Evolutionary conservation across 2,329 filamentous ascomycete genomes (phyloP), one percentile per base, ranked within the genome.

Genomic region (Beauveria bassiana): DNA sequence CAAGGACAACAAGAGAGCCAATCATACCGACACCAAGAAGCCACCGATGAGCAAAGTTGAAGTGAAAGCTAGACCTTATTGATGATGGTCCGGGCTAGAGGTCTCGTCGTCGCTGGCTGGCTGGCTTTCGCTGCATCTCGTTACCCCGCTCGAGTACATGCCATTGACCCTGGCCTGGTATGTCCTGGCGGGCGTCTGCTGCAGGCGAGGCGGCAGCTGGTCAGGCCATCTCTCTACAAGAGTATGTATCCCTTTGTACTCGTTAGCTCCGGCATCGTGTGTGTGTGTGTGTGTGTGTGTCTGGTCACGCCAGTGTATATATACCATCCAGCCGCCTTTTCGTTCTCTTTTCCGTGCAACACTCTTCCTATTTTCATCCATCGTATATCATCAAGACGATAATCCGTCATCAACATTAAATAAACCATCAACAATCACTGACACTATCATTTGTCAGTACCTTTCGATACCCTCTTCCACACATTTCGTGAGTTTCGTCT

Each of bases 101-200:
- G 20, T 3, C 24, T 49, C 46, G 14, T 49, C 46, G 16, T 26
- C 8, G 14, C 40, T 18, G 24, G 46, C 46, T 49, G 22, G 22
- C n/a, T 43, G 40, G 40, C 40, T 43, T 43, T 43, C 46, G 18
- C 24, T 45, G 52, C 52, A 43, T 55, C 52, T 22, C 52, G 6
- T 58, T 58, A 58, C 55, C 55, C 55, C 55, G 55, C 55, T 58
- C 55, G 26, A 8, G 43, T 47, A 57, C 54, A 57, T 57, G 42
- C 53, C 51, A 34, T 12, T 26, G 22, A 20, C n/a, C 31, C 31
- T 38, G 40, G 24, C 24, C 24, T 31, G 18, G 54, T 4, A 22
- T 43, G 22, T 38, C 34, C 14, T 40, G 50, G 38, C 52, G 40
- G 38, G 16, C 38, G 24, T 26, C 20, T 8, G 31, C 8, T 18